Percentiles rank a stretch among this genome's conserved stretches.
Conservation (phyloP, 1,284 basidiomycete species). For the Veloboletus limbatus region DNA sequence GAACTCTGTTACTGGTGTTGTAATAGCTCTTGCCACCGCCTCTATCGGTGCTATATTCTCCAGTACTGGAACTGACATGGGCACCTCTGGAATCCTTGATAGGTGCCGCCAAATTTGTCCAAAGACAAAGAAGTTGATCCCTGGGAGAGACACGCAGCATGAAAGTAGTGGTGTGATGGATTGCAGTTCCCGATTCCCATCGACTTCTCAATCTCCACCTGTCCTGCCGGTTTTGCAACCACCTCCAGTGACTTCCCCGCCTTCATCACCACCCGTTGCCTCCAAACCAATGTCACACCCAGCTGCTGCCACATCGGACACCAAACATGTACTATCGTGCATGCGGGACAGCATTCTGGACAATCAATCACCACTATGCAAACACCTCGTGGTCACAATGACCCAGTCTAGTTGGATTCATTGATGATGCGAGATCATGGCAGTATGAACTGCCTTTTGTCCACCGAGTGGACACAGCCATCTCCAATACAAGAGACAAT, state of each 20-base stretch:
- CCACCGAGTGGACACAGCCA: too few relatives aligned
- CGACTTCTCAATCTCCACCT: conserved; percentile 27
- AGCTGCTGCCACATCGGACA: conserved; percentile 2
- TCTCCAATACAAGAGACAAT: too few relatives aligned
- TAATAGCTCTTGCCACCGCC: conserved; percentile 57
- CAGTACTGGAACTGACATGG: conserved; percentile 71
- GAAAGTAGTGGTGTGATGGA: conserved; percentile 69
- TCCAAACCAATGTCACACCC: conserved; percentile 1
- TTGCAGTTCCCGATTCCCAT: conserved; percentile 72
- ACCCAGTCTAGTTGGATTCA: too few relatives aligned
- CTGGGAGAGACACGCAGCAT: conserved; percentile 34
- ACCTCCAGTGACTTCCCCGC: conserved; percentile 7
- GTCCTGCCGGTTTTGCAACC: conserved; percentile 12
- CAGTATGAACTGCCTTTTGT: too few relatives aligned
- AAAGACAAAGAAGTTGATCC: conserved; percentile 36
- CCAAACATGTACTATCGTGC: too few relatives aligned
- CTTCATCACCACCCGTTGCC: conserved; percentile 19
- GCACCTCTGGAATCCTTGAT: conserved; percentile 61
- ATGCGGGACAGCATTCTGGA: too few relatives aligned
- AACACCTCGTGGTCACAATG: too few relatives aligned
- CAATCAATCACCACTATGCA: too few relatives aligned
- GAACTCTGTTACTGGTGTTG: conserved; percentile 55
- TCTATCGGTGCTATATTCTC: conserved; percentile 67
- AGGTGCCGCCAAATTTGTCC: conserved; percentile 67
- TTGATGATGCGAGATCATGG: too few relatives aligned